Evolutionary conservation across 805 yeast species (phyloP), one percentile per base, ranked within the genome.

Genomic region (Lachancea nothofagi): DNA sequence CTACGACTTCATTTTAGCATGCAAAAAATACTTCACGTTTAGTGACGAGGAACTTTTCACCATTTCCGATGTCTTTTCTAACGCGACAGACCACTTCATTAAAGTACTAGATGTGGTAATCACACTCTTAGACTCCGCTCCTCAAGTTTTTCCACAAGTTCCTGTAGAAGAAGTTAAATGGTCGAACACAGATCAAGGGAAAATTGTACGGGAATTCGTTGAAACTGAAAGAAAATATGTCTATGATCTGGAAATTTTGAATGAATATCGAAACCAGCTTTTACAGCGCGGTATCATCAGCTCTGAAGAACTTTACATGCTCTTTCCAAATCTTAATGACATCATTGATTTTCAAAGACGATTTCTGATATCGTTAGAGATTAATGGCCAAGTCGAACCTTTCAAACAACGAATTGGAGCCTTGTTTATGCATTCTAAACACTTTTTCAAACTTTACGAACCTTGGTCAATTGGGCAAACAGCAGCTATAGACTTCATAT

Each of bases 381-480:
- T 89, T 54, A 88, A 90, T 63, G 79, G 87, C 4, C 66, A 76
- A 29, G 82, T 83, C 2, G 85, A 89, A 2, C 72, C 78, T 20
- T 74, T 76, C 42, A 77, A 77, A 53, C 96, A 89, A 62, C 72
- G 96, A 45, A 77, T 90, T 33, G 98, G 97, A 2, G 83, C 95
- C 1, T 72, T 89, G 1, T 90, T 93, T 59, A 71, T 84, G 44
- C 94, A 83, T 60, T 85, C 93, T 8, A 84, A 89, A 24, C 77
- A 79, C 26, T 90, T 88, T 20, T 93, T 93, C 66, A 80, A 78
- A 47, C 77, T 86, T 7, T 93, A 93, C 62, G 96, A 88, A 60
- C 88, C 95, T 6, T 93, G 96, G 90, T 85, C 97, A 19, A 72
- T 88, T 40, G 90, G 90, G 43, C 97, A 87, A 62, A 77, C 78